These are phyloP conservation scores for Handroanthus guayacan DNA, from an alignment of 257 asterid genomes.

Conservation along the genomic window DNA sequence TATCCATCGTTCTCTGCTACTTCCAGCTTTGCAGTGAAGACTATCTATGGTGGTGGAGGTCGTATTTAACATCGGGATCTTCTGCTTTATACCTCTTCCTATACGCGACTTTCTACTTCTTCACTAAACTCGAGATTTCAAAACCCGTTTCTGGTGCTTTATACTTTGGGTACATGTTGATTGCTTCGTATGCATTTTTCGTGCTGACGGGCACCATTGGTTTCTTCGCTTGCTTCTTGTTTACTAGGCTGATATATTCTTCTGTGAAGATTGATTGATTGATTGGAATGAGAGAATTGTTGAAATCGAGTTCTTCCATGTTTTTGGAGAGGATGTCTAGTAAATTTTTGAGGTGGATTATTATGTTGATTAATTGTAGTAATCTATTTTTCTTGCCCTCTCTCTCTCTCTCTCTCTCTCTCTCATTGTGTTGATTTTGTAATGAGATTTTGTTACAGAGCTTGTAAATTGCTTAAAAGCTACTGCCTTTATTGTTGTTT, in stretches of 20 bases:
- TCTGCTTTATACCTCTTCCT: constrained; percentile 77
- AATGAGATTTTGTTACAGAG: not conserved
- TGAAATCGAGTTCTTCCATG: not conserved
- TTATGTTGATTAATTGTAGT: constrained; percentile 12
- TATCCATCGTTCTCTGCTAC: constrained; percentile 76
- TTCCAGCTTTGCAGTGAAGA: constrained; percentile 90
- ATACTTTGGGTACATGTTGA: constrained; percentile 82
- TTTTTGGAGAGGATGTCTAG: not conserved
- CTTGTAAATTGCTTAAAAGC: not conserved
- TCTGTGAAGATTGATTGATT: constrained; percentile 81
- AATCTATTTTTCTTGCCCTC: no score
- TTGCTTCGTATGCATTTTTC: constrained; percentile 75
- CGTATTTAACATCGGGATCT: constrained; percentile 73
- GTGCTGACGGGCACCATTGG: constrained; percentile 86
- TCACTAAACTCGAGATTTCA: constrained; percentile 80
- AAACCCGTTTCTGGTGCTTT: constrained; percentile 73
- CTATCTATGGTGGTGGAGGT: constrained; percentile 91
- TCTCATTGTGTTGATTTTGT: not conserved
- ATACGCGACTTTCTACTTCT: constrained; percentile 79
- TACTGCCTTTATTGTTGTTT: not conserved
- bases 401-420: no score
- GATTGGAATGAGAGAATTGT: no score
- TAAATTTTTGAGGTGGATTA: not conserved
- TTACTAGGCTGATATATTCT: constrained; percentile 82
- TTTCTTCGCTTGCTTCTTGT: constrained; percentile 78